Evolutionary conservation across 371 early-diverging fungal species (phyloP).

Genomic region (Circinella minor): DNA sequence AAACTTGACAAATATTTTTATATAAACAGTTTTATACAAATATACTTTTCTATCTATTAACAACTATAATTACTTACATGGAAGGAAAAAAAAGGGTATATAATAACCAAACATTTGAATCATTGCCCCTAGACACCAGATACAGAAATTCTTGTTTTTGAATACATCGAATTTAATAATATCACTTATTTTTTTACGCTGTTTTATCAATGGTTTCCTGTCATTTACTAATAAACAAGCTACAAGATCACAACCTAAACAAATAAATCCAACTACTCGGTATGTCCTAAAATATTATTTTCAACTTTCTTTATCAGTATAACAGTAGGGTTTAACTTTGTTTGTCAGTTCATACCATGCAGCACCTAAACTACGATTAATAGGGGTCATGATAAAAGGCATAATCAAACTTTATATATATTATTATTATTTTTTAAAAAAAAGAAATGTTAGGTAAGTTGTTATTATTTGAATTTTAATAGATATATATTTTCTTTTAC

Average conservation of each 20-base stretch:
- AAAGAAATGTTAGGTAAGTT: too few species aligned
- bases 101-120: conserved; percentile 39
- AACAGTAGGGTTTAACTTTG: background rate
- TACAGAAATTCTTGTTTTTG: conserved; percentile 15
- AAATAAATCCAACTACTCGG: conserved; percentile 26
- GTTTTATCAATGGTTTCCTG: conserved; percentile 14
- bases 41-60: background rate
- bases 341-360: conserved; percentile 42
- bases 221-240: conserved; percentile 25
- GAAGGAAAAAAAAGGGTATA: conserved; percentile 45
- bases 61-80: conserved; percentile 22
- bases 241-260: conserved; percentile 16
- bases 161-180: conserved; percentile 21
- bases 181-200: background rate
- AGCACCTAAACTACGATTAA: conserved; percentile 60
- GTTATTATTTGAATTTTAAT: too few species aligned
- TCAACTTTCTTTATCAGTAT: background rate
- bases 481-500: too few species aligned
- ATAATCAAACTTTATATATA: conserved; percentile 44
- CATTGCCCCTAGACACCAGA: conserved; percentile 38
- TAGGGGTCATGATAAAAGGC: conserved; percentile 62
- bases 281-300: conserved; percentile 19
- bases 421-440: too few species aligned
- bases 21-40: background rate
- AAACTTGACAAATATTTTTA: background rate